Evolutionary conservation across 306 rosid genomes (phyloP).

Genomic region (Dalbergia cochinchinensis): DNA sequence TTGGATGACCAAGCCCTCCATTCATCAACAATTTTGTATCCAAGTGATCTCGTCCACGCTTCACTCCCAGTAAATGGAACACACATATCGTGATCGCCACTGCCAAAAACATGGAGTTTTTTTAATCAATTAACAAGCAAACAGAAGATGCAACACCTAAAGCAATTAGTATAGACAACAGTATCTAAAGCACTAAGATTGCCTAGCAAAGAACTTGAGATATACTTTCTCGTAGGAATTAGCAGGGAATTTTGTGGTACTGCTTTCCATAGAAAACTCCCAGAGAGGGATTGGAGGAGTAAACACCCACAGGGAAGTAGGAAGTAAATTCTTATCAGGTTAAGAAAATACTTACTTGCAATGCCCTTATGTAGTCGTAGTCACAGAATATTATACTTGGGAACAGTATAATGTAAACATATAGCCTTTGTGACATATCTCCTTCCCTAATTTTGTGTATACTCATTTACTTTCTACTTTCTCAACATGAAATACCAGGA

Average conservation of each 20-base stretch:
- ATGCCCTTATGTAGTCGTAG: no score
- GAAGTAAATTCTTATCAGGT: no score
- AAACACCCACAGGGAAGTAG: neutral
- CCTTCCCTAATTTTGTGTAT: no score
- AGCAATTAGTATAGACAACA: neutral
- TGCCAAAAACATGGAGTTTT: constrained; percentile 43
- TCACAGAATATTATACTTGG: no score
- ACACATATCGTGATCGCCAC: constrained; percentile 98
- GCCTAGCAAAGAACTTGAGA: neutral
- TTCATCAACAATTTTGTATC: constrained; percentile 75
- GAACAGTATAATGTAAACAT: no score
- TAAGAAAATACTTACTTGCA: no score
- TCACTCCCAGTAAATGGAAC: constrained; percentile 88
- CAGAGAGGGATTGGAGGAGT: neutral
- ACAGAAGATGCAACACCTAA: neutral
- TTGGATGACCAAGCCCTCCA: constrained; percentile 92
- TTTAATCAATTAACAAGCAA: neutral
- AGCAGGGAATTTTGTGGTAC: neutral
- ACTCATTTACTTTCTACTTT: no score
- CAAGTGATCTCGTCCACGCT: constrained; percentile 89
- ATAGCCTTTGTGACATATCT: no score
- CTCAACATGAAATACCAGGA: no score
- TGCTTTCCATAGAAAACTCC: neutral
- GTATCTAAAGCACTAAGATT: neutral
- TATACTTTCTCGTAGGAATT: neutral